These are phyloP conservation scores for Populus pruinosa DNA, from an alignment of 345 rosid species.

Conservation along the genomic window DNA sequence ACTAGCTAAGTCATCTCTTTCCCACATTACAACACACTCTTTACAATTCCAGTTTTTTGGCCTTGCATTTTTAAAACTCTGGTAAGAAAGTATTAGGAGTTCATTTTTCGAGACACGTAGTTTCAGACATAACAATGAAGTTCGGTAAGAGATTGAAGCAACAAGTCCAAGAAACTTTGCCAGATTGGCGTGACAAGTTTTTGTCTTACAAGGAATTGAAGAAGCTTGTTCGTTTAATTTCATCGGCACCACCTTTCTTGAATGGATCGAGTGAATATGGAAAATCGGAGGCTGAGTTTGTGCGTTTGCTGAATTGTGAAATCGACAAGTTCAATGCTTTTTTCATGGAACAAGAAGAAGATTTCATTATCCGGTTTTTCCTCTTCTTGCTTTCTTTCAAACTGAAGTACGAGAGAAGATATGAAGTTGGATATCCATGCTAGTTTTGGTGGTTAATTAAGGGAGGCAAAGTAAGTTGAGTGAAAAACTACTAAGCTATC, in stretches of 20 bases:
- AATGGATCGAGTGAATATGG: constrained; percentile 18
- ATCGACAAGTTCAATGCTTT: constrained; percentile 84
- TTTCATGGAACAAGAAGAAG: constrained; percentile 88
- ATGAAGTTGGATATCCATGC: neutral
- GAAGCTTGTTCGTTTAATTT: constrained; percentile 55
- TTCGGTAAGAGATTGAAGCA: constrained; percentile 82
- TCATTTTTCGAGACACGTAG: neutral
- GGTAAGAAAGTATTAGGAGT: neutral
- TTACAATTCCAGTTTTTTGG: neutral
- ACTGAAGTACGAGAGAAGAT: neutral
- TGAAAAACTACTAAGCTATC: neutral
- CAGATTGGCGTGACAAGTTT: constrained; percentile 77
- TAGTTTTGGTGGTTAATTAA: neutral
- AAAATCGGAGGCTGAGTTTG: constrained; percentile 49
- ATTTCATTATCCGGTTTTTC: constrained; percentile 59
- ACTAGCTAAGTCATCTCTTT: neutral
- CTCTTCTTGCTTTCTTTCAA: neutral
- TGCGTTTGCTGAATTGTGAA: constrained; percentile 58
- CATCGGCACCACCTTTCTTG: constrained; percentile 30
- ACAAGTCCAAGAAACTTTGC: constrained; percentile 71
- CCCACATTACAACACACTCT: too few species aligned
- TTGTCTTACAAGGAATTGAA: constrained; percentile 72
- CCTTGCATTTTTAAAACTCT: neutral
- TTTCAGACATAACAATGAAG: constrained; percentile 45
- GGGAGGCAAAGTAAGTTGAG: constrained; percentile 5